phyloP scores from a whole-genome alignment of 2,329 filamentous ascomycete species.

The Didymella pinodella region DNA sequence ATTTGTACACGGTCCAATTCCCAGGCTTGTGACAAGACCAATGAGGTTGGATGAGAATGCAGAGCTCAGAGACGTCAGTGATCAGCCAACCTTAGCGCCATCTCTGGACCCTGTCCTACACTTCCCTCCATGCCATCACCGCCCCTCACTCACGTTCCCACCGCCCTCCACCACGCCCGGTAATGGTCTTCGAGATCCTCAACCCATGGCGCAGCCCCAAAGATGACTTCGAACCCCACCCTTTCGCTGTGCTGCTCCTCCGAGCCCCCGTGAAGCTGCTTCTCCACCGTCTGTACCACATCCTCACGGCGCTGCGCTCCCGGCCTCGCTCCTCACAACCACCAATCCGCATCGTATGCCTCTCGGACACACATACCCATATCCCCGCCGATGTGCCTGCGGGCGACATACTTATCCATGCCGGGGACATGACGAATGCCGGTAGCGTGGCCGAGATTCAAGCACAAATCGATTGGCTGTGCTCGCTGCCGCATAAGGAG shows the following conservation, averaged over 20 bases:
- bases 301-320: conserved; percentile 73
- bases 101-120: conserved; percentile 1
- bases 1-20: background rate
- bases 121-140: conserved; percentile 3
- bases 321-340: conserved; percentile 65
- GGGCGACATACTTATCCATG: conserved; percentile 88
- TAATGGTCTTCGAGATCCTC: conserved; percentile 43
- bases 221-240: conserved; percentile 55
- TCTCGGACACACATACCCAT: conserved; percentile 86
- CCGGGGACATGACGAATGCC: conserved; percentile 80
- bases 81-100: background rate
- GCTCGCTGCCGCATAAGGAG: conserved; percentile 73
- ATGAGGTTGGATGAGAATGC: background rate
- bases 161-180: conserved; percentile 10
- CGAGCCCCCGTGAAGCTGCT: conserved; percentile 71
- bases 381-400: conserved; percentile 68
- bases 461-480: conserved; percentile 83
- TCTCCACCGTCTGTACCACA: conserved; percentile 67
- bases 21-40: background rate
- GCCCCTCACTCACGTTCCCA: conserved; percentile 13
- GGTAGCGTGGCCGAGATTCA: conserved; percentile 80
- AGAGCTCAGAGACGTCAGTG: background rate
- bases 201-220: conserved; percentile 37
- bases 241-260: conserved; percentile 69
- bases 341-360: conserved; percentile 79